phyloP scores from a whole-genome alignment of 805 yeast genomes.

The Brettanomyces nanus region DNA sequence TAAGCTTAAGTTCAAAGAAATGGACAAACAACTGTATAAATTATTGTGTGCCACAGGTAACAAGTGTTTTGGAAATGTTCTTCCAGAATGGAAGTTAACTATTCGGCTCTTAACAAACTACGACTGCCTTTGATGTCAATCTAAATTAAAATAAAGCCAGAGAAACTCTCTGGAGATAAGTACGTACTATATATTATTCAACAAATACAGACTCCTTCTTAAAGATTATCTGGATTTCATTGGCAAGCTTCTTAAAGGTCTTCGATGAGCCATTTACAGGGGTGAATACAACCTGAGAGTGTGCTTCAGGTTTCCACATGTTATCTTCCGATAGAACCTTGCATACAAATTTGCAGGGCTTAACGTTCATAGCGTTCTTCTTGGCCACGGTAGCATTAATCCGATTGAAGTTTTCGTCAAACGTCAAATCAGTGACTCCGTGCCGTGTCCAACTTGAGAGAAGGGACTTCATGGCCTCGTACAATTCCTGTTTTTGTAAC shows the following conservation, averaged over 20 bases:
- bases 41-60: too few species aligned
- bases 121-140: too few species aligned
- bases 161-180: too few species aligned
- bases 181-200: background rate
- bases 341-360: conserved; percentile 57
- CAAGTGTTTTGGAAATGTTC: too few species aligned
- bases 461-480: conserved; percentile 54
- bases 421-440: conserved; percentile 51
- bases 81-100: too few species aligned
- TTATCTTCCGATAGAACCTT: conserved; percentile 34
- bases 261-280: conserved; percentile 59
- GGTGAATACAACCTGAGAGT: conserved; percentile 48
- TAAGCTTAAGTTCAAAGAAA: too few species aligned
- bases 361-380: conserved; percentile 52
- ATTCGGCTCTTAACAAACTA: too few species aligned
- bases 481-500: conserved; percentile 44
- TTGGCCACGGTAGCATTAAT: conserved; percentile 58
- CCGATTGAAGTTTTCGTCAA: conserved; percentile 33
- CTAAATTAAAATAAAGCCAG: too few species aligned
- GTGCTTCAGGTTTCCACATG: conserved; percentile 19
- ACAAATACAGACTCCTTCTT: conserved; percentile 54
- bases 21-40: too few species aligned
- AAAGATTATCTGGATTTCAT: conserved; percentile 58
- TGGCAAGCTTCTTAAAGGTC: conserved; percentile 50
- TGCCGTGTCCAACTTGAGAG: conserved; percentile 62